phyloP scores from a whole-genome alignment of 768 basidiomycete genomes.

The Tylopilus balloui region DNA sequence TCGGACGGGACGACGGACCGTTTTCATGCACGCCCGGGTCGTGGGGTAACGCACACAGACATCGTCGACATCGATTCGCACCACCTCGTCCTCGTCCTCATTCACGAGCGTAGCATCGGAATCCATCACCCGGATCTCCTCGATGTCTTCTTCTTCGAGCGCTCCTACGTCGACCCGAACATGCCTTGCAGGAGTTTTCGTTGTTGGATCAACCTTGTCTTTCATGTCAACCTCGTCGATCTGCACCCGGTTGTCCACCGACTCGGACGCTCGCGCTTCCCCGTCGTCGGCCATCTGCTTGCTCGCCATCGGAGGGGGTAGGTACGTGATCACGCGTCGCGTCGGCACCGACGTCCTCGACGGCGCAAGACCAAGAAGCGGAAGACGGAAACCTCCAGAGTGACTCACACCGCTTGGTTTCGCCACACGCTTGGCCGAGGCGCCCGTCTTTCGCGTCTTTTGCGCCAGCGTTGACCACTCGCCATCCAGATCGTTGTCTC shows the following conservation, averaged over 20 bases:
- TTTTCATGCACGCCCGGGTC: conserved; percentile 18
- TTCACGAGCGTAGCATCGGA: conserved; percentile 30
- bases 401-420: conserved; percentile 5
- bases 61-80: conserved; percentile 14
- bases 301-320: conserved; percentile 23
- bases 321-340: conserved; percentile 27
- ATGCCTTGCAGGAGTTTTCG: too few relatives aligned
- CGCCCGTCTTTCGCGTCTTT: conserved; percentile 1
- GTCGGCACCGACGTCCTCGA: not conserved
- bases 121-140: conserved; percentile 11
- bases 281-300: not conserved
- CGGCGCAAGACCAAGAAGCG: conserved; percentile 4
- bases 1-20: conserved; percentile 16
- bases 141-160: not conserved
- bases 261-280: too few relatives aligned
- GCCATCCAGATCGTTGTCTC: conserved; percentile 18
- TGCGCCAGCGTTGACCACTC: conserved; percentile 17
- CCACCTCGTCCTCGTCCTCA: conserved; percentile 16
- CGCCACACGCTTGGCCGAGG: not conserved
- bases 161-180: not conserved
- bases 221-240: not conserved
- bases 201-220: not conserved
- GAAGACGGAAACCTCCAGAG: conserved; percentile 24
- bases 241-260: too few relatives aligned
- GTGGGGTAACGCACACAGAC: conserved; percentile 18